Conservation (phyloP, 306 rosid genomes). For the Astragalus glycyphyllos region DNA sequence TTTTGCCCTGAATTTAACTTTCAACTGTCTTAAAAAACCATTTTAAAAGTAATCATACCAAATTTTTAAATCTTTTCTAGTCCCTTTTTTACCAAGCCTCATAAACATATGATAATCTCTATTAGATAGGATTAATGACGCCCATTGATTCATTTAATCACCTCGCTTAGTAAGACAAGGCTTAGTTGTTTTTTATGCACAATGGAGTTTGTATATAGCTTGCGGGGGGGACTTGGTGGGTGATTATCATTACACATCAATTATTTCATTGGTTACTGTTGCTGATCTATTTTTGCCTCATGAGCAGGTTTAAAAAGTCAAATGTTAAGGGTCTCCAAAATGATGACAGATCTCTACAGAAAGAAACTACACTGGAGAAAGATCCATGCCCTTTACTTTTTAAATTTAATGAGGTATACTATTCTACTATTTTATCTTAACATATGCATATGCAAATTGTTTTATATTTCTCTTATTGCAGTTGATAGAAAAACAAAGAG, state of each 20-base stretch:
- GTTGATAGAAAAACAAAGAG: slow-evolving; percentile 18
- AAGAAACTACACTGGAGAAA: slow-evolving; percentile 66
- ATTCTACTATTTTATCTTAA: slow-evolving; percentile 4
- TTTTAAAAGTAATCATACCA: not conserved
- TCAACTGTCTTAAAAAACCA: not conserved
- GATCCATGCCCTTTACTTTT: slow-evolving; percentile 71
- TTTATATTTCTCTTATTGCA: slow-evolving; percentile 23
- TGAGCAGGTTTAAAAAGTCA: slow-evolving; percentile 69
- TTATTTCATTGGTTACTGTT: slow-evolving; percentile 23
- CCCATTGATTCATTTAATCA: slow-evolving; percentile 18
- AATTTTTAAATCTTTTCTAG: not conserved
- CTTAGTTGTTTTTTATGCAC: not conserved
- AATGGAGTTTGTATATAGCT: slow-evolving; percentile 22
- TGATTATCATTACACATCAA: slow-evolving; percentile 21
- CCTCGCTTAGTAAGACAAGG: slow-evolving; percentile 12
- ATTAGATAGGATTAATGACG: slow-evolving; percentile 24
- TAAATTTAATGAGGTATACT: slow-evolving; percentile 83
- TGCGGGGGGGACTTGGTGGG: slow-evolving; percentile 40
- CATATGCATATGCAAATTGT: slow-evolving; percentile 27
- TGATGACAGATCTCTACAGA: slow-evolving; percentile 46
- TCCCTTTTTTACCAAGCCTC: slow-evolving; percentile 5
- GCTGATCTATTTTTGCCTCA: slow-evolving; percentile 39
- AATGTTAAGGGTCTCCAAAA: slow-evolving; percentile 58
- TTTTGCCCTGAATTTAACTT: no score
- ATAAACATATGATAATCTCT: slow-evolving; percentile 13